These are phyloP conservation scores for Pythium coloratum DNA, from an alignment of 352 stramenopile species.

Conservation along the genomic window DNA sequence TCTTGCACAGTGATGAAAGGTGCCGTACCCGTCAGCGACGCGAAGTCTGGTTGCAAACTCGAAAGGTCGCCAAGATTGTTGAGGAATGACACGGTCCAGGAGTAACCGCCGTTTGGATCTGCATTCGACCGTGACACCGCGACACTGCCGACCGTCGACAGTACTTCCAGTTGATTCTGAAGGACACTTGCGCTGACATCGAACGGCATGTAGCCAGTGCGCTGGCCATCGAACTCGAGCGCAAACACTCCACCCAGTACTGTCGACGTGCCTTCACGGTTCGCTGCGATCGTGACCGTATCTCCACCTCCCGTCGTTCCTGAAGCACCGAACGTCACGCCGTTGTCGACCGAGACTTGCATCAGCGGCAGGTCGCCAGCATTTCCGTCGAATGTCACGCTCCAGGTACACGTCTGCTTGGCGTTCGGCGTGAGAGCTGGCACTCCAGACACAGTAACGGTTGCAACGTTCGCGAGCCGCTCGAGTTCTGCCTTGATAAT, in stretches of 20 bases:
- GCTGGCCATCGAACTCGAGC: conserved; percentile 85
- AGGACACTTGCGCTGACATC: conserved; percentile 89
- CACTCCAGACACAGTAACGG: conserved; percentile 83
- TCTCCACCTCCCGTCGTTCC: conserved; percentile 38
- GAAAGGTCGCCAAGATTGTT: conserved; percentile 88
- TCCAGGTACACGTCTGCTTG: conserved; percentile 85
- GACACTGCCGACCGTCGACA: conserved; percentile 90
- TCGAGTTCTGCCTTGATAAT: conserved; percentile 95
- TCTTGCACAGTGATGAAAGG: conserved; percentile 81
- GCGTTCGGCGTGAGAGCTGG: conserved; percentile 37
- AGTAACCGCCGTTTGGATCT: conserved; percentile 92
- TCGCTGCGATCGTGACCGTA: conserved; percentile 43
- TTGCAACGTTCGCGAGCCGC: conserved; percentile 85
- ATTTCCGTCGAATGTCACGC: conserved; percentile 94
- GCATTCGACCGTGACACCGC: conserved; percentile 77
- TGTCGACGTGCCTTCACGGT: conserved; percentile 52
- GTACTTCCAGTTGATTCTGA: conserved; percentile 86
- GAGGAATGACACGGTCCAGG: conserved; percentile 93
- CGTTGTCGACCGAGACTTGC: conserved; percentile 46
- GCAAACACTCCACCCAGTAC: conserved; percentile 81
- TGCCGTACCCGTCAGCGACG: conserved; percentile 89
- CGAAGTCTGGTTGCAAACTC: conserved; percentile 73
- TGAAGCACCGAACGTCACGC: conserved; percentile 34
- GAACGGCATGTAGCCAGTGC: conserved; percentile 90
- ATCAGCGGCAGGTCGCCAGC: conserved; percentile 78